phyloP scores from a whole-genome alignment of 441 rosid species.

The Euphorbia corollata region DNA sequence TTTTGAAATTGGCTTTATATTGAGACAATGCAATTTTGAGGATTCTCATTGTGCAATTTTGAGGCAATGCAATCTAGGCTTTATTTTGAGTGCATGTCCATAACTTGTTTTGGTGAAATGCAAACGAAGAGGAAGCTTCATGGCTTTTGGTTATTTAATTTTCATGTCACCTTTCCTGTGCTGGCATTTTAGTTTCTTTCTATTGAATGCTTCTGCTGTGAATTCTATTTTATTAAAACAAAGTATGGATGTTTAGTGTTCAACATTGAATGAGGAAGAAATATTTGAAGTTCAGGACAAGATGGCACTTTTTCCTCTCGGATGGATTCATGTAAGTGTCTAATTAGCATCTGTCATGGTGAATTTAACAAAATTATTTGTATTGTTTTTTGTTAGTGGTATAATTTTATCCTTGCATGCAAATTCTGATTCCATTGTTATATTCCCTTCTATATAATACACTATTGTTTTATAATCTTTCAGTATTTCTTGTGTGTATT shows the following conservation, averaged over 20 bases:
- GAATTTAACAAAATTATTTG: background rate
- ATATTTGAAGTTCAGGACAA: slow-evolving; percentile 90
- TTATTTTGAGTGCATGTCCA: too few species aligned
- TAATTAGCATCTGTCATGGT: background rate
- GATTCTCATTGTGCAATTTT: too few species aligned
- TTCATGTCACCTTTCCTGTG: background rate
- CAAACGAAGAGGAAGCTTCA: background rate
- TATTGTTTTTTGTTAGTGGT: background rate
- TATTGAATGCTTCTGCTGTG: background rate
- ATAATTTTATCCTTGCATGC: background rate
- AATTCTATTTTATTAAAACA: slow-evolving; percentile 11
- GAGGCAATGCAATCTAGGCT: too few species aligned
- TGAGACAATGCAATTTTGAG: too few species aligned
- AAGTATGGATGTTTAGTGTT: slow-evolving; percentile 22
- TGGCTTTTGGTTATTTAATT: background rate
- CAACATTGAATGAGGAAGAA: slow-evolving; percentile 87
- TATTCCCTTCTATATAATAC: background rate
- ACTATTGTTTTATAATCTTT: background rate
- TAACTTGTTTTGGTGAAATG: background rate
- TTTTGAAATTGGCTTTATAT: background rate
- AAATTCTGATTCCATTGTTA: background rate
- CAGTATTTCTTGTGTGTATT: slow-evolving; percentile 16
- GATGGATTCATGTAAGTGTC: slow-evolving; percentile 90
- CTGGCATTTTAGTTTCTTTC: slow-evolving; percentile 9
- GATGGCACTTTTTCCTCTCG: slow-evolving; percentile 77